Evolutionary conservation across 2,329 filamentous ascomycete genomes (phyloP).

Genomic region (Stachybotrys elegans): DNA sequence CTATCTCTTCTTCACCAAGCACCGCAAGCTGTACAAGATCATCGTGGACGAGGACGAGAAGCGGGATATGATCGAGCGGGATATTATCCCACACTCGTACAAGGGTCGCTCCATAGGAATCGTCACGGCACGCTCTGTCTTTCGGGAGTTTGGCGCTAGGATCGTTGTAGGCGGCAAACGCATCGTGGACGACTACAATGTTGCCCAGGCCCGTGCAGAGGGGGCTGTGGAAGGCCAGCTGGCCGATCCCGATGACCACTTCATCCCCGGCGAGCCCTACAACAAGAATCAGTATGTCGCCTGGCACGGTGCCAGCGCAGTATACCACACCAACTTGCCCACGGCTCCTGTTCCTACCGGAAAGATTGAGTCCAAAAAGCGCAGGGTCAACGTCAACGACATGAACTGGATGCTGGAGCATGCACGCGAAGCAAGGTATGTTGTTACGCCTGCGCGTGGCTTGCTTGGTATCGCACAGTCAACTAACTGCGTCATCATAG

Average conservation of each 20-base stretch:
- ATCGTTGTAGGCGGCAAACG: constrained; percentile 89
- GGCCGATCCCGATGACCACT: constrained; percentile 81
- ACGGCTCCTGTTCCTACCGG: constrained; percentile 70
- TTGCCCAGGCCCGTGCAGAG: constrained; percentile 65
- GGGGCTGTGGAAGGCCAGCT: constrained; percentile 84
- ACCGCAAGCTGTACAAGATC: constrained; percentile 94
- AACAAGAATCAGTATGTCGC: constrained; percentile 99
- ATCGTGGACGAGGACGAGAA: constrained; percentile 98
- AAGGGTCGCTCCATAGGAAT: constrained; percentile 97
- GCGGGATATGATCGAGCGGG: constrained; percentile 88
- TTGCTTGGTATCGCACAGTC: constrained; percentile 10
- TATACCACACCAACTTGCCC: constrained; percentile 82
- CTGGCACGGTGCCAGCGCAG: constrained; percentile 94
- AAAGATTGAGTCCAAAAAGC: constrained; percentile 77
- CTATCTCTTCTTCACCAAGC: constrained; percentile 98
- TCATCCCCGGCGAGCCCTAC: constrained; percentile 78
- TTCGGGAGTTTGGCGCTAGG: constrained; percentile 89
- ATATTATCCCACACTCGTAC: constrained; percentile 96
- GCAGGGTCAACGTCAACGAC: constrained; percentile 82
- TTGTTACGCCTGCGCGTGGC: not conserved
- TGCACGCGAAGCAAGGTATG: constrained; percentile 80
- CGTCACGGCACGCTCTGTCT: constrained; percentile 92
- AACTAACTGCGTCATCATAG: constrained; percentile 47
- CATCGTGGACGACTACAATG: constrained; percentile 86
- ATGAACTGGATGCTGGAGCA: constrained; percentile 97